Percentiles rank a stretch among this genome's conserved stretches.
phyloP scores from a whole-genome alignment of 83 land plant species.

The Isoetes engelmannii region DNA sequence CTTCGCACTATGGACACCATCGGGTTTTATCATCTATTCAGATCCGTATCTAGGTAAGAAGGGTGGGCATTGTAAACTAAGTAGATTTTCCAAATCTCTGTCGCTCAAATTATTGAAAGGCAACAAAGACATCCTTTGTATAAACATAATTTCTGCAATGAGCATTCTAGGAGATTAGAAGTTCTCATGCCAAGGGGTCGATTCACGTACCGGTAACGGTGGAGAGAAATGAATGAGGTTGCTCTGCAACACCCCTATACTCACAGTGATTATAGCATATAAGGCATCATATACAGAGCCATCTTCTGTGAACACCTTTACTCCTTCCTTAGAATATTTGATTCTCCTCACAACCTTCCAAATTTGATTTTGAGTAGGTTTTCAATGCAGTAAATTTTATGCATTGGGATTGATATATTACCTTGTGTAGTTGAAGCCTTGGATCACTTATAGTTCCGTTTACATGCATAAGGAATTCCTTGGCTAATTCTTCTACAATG shows the following conservation, averaged over 20 bases:
- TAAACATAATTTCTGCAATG: too few species aligned
- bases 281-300: slow-evolving; percentile 36
- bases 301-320: slow-evolving; percentile 44
- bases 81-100: too few species aligned
- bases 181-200: too few species aligned
- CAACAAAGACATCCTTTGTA: too few species aligned
- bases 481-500: slow-evolving; percentile 41
- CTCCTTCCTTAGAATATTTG: slow-evolving; percentile 21
- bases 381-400: not conserved
- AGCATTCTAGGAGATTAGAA: too few species aligned
- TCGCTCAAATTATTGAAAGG: too few species aligned
- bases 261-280: slow-evolving; percentile 48
- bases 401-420: slow-evolving; percentile 1
- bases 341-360: slow-evolving; percentile 48
- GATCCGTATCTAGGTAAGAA: too few species aligned
- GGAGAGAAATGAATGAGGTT: slow-evolving; percentile 45
- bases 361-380: not conserved
- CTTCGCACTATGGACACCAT: too few species aligned
- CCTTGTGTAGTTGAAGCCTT: slow-evolving; percentile 47
- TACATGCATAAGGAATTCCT: slow-evolving; percentile 31
- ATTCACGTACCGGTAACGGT: slow-evolving; percentile 39
- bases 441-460: slow-evolving; percentile 33
- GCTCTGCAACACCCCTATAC: slow-evolving; percentile 60
- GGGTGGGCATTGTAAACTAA: too few species aligned
- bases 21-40: too few species aligned